Evolutionary conservation across 208 protist species (phyloP), one percentile per base, ranked within the genome.

Genomic region (Leishmania arabica): DNA sequence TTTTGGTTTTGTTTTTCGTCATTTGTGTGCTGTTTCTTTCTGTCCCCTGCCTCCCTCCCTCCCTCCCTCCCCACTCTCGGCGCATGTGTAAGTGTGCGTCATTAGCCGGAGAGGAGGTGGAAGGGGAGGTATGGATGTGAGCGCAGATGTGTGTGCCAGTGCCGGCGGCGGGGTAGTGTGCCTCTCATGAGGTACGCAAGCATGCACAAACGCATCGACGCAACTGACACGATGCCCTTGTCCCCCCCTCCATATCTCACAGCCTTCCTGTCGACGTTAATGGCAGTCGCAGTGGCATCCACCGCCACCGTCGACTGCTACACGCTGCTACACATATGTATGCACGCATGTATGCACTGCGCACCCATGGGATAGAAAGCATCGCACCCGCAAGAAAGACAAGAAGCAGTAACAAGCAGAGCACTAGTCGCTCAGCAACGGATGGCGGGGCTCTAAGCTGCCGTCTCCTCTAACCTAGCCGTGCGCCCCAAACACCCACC

Each of bases 321-420:
- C 19, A 51, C 40, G 24, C 69, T 15, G 7, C 24, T 31, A 34
- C 9, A 31, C 68, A 72, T 34, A 65, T 13, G n/a, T 5, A 42
- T 15, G 34, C 9, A 31, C 68, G 53, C 15, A 65, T 13, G n/a
- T 5, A 42, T 15, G 34, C 47, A 56, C 11, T 49, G 40, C 21
- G 40, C 51, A 56, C 34, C 47, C 31, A 1, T 47, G 42, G 72
- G 51, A 11, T 13, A 17, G 27, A 49, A 27, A 27, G 40, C n/a
- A 51, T 27, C 3, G 9, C 3, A 34, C 68, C 73, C 27, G 40
- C 66, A 68, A 40, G 47, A 64, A 42, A 77, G 42, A 66, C 4
- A 80, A 40, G 49, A 85, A 82, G 73, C 83, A 83, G n/a, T n/a
- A n/a, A 51, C 8, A 24, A 73, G 45, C 42, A 53, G 68, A 31